Base-by-base conservation (phyloP, 495 filamentous ascomycete species). In the Penicillium pancosmium region DNA sequence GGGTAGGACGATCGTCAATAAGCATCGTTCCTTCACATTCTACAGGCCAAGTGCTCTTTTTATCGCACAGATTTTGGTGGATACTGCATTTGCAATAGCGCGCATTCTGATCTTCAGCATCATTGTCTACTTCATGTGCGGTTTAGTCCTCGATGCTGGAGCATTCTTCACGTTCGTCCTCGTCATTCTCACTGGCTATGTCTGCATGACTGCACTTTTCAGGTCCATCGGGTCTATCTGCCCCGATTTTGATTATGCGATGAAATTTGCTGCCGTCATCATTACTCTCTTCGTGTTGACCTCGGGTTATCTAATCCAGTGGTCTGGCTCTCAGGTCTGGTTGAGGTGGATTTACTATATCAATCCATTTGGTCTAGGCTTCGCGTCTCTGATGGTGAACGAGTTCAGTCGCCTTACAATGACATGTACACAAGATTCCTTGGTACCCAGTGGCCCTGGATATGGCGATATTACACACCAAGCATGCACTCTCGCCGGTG, bases 191-290 rank as follows among this genome's bases (percentile, higher is more conserved):
- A 81, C 80, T 3, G 87, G 85, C 4, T 92, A 92, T 60, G 75
- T 91, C 40, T 83, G 85, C 4, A 91, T 92, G 88, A 91, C 90
- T 0, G 78, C 92, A 7, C 88, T 90, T 65, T 92, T 92, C 82
- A 76, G 90, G 59, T 90, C 88, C 1, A 82, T 92, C 12, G 90
- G 86, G 18, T 92, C 89, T 64, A 54, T 94, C 12, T 89, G 88
- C 56, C 89, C 91, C 0, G 89, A 91, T 60, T 94, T 94, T 59
- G 91, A 94, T 64, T 91, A 89, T 50, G 91, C 91, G 9, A 89
- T 92, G 66, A 91, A 90, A 69, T 89, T 91, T 64, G 91, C 88
- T 3, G 83, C 86, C 7, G 78, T 89, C 1, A 83, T 89, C 25
- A 90, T 95, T 64, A 92, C 89, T 0, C 70, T 93, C 15, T 90